Base-by-base conservation (phyloP, 2,329 filamentous ascomycete species). In the Akanthomyces uredinophilus region DNA sequence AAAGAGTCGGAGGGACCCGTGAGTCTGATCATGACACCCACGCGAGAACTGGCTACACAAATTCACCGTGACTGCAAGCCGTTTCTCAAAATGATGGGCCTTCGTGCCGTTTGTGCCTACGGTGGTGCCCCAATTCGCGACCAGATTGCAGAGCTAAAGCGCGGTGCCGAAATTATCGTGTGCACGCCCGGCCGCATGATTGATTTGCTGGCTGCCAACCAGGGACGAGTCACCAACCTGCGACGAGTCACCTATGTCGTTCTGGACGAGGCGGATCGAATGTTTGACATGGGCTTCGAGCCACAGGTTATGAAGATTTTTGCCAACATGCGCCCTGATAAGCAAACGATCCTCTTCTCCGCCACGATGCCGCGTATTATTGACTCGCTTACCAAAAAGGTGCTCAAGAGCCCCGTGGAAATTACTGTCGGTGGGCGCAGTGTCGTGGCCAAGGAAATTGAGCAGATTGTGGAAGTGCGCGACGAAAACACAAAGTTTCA, bases 261-360 rank as follows among this genome's bases (percentile, higher is more conserved):
- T 13, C 84, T 99, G 44, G 95, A 99, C 72, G 95, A 99, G 77
- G 95, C 95, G 53, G 95, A 99, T 75, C 89, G 95, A 65, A 98
- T 99, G 95, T 97, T 98, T 72, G 95, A 99, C 74, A 98, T 99
- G 95, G 95, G 95, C 16, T 99, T 99, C 71, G 94, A 96, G 76
- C 94, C 95, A 2, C 95, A 99, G 74, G 93, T 99, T 60, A 95
- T 95, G 86, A 97, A 96, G 75, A 95, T 99, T 63, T 87, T 98
- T 72, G 87, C 87, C 67, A 96, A 95, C 70, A 90, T 96, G 73
- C 88, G 95, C 53, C 93, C 95, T 0, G 91, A 97, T 72, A 88
- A 91, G 56, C 95, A 99, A 73, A 96, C 92, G 0, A 92, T 98
- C 57, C 82, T 98, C 27, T 99, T 98, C 74, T 98, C 95, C 0